phyloP scores from a whole-genome alignment of 345 rosid genomes.

The Lenwebbia sp. region DNA sequence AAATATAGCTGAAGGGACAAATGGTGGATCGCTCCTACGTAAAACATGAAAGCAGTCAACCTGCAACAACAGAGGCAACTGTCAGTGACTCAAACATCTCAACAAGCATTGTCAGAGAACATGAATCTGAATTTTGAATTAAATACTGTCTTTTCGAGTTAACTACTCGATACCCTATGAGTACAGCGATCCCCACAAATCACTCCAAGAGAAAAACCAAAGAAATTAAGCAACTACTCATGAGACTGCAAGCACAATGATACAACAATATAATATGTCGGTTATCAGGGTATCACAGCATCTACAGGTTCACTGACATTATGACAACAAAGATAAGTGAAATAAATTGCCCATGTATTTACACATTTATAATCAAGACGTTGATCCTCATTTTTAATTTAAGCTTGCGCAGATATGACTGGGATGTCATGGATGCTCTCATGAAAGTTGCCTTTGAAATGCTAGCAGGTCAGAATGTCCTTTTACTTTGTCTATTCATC shows the following conservation, averaged over 20 bases:
- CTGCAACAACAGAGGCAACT: constrained; percentile 24
- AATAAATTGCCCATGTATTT: neutral
- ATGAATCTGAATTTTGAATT: neutral
- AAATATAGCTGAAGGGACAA: constrained; percentile 65
- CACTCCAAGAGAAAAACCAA: neutral
- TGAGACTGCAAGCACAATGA: neutral
- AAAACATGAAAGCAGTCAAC: constrained; percentile 98
- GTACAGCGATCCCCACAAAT: neutral
- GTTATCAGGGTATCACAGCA: neutral
- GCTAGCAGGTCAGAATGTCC: neutral
- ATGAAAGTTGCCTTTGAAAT: neutral
- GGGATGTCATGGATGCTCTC: neutral
- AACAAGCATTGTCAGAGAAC: neutral
- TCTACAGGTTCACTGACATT: neutral
- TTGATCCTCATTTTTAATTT: neutral
- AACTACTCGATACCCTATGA: neutral
- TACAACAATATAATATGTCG: neutral
- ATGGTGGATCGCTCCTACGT: constrained; percentile 93
- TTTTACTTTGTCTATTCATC: neutral
- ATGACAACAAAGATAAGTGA: neutral
- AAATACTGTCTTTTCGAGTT: neutral
- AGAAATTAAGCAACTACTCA: neutral
- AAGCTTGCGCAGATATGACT: neutral
- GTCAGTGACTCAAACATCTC: neutral
- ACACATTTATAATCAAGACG: neutral